Conservation (phyloP, 2,329 filamentous ascomycete genomes). For the Amauroascus niger region DNA sequence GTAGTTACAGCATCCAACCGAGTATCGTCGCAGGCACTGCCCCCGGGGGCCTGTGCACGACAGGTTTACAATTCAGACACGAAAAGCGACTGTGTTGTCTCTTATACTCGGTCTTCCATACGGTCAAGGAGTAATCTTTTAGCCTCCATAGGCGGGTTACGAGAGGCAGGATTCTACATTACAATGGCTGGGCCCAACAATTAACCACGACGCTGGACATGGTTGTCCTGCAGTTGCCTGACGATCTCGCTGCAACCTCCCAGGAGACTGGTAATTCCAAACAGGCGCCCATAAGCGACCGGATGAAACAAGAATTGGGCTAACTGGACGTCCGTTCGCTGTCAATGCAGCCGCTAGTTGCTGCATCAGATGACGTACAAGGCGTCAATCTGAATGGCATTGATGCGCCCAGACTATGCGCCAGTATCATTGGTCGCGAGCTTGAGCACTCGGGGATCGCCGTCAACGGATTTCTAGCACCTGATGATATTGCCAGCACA, state of each 20-base stretch:
- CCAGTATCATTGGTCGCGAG: background rate
- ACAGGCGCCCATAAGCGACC: constrained; percentile 7
- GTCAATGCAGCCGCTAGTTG: background rate
- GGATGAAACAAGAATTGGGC: background rate
- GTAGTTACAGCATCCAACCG: too few species aligned
- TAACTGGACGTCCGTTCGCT: background rate
- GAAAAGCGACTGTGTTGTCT: background rate
- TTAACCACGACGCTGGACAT: background rate
- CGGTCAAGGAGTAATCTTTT: background rate
- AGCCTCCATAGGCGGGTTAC: background rate
- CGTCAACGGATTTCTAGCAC: too few species aligned
- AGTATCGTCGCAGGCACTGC: too few species aligned
- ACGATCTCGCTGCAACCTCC: background rate
- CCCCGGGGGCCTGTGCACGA: background rate
- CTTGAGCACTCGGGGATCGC: background rate
- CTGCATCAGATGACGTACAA: background rate
- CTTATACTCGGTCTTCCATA: background rate
- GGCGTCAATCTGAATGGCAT: background rate
- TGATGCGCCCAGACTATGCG: background rate
- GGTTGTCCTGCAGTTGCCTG: background rate
- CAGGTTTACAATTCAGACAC: background rate
- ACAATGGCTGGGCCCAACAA: background rate
- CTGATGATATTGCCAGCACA: background rate
- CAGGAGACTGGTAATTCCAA: background rate
- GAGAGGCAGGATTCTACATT: background rate